Percentiles rank a stretch among this genome's conserved stretches.
Conservation (phyloP, 2,329 filamentous ascomycete species). For the Diaporthe sp. region DNA sequence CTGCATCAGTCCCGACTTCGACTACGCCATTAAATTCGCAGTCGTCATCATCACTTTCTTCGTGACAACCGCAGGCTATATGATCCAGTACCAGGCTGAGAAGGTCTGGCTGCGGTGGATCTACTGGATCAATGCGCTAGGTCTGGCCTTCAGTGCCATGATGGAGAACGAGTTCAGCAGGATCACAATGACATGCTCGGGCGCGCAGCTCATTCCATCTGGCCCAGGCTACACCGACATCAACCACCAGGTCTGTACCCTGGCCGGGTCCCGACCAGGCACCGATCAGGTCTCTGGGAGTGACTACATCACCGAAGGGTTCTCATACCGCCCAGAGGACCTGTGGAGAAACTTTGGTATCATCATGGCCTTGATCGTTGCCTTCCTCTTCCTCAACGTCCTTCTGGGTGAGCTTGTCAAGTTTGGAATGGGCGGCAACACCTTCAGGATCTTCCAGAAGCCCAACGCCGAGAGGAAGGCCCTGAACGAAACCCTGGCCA, state of each 20-base stretch:
- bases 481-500: slow-evolving; percentile 72
- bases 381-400: slow-evolving; percentile 82
- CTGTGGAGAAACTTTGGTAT: slow-evolving; percentile 91
- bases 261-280: slow-evolving; percentile 78
- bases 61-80: slow-evolving; percentile 83
- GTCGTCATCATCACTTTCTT: slow-evolving; percentile 85
- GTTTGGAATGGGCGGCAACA: slow-evolving; percentile 84
- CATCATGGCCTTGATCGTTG: slow-evolving; percentile 79
- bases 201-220: slow-evolving; percentile 76
- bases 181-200: slow-evolving; percentile 76
- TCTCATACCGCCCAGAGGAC: slow-evolving; percentile 74
- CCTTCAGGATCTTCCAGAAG: slow-evolving; percentile 81
- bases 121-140: slow-evolving; percentile 81
- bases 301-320: slow-evolving; percentile 77
- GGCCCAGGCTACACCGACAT: slow-evolving; percentile 79
- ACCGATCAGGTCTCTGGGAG: slow-evolving; percentile 73
- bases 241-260: slow-evolving; percentile 83
- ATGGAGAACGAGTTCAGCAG: slow-evolving; percentile 90
- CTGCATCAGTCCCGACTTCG: slow-evolving; percentile 82
- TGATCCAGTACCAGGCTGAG: slow-evolving; percentile 82
- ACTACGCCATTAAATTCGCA: slow-evolving; percentile 87
- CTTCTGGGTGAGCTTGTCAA: slow-evolving; percentile 83
- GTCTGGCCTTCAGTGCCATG: slow-evolving; percentile 80
- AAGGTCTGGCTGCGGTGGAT: slow-evolving; percentile 86
- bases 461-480: slow-evolving; percentile 75